Base-by-base conservation (phyloP, 306 rosid genomes). In the Nissolia schottii region DNA sequence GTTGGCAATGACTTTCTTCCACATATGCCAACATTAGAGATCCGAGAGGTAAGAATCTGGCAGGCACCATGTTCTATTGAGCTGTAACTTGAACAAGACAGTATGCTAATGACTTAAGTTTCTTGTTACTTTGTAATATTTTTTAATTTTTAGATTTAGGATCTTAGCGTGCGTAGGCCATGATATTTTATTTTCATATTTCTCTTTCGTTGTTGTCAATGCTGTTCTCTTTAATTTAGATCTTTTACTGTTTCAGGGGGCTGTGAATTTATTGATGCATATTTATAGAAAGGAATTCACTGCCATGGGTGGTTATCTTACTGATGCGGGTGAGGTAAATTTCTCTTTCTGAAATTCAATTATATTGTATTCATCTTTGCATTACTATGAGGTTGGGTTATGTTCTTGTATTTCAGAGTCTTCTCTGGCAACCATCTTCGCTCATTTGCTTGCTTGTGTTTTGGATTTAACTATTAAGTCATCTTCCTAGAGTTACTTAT, bases 1-100 rank as follows among this genome's bases (percentile, higher is more conserved):
- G 93, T 92, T 58, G 96, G 97, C 70, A 92, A 92, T 70, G 97
- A 92, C 85, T 92, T 92, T 85, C 97, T 92, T 81, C 97, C 97
- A 25, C 97, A 89, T 75, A 92, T 92, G 97, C 97, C 97, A 16
- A 92, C 97, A 54, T 81, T 92, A 78, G 97, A 92, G 89, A 92
- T 92, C 71, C 85, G 97, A 66, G 97, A 92, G 97, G 97, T 92
- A 92, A 32, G 86, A 73, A 59, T 62, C 41, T 71, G 63, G 54
- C 15, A 53, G 79, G 51, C 51, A 77, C 57, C 40, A 22, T 61
- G 63, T 65, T 77, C 40, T 64, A 55, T 62, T 55, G 31, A 54
- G 79, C 38, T 60, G 66, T 58, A 11, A 24, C 74, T 11, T 77
- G 69, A 31, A 65, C 25, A 61, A 46, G 70, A 59, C 19, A 69